Base-by-base conservation (phyloP, 2,329 filamentous ascomycete genomes). In the Fusarium dimerum region DNA sequence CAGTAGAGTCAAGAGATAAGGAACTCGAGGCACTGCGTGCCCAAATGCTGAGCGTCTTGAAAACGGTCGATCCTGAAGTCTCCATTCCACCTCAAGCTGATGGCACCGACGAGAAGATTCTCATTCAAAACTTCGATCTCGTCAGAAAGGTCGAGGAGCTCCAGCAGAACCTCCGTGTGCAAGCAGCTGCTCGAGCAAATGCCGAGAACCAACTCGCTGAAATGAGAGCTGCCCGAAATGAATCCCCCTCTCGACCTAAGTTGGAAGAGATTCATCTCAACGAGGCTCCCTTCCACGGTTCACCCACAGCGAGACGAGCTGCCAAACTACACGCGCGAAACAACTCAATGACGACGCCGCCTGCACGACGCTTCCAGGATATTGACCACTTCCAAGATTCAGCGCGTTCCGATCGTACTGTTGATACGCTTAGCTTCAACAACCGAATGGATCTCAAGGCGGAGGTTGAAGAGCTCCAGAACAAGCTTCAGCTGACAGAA, bases 391-490 rank as follows among this genome's bases (percentile, higher is more conserved):
- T 78, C 34, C 81, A 87, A 57, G 90, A 95, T 66, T 96, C 92
- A 36, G 85, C 83, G 52, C 85, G 88, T 40, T 96, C 92, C 2
- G 93, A 97, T 68, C 83, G 86, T 51, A 96, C 91, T 1, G 84
- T 67, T 20, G 93, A 97, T 69, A 89, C 91, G 15, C 77, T 92
- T 40, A 87, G 86, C 60, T 90, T 90, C 73, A 93, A 94, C 74
- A 91, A 88, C 66, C 87, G 88, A 39, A 93, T 95, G 86, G 93
- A 97, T 68, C 78, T 96, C 54, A 94, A 92, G 66, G 84, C 90
- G 4, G 92, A 97, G 65, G 79, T 97, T 12, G 93, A 97, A 69
- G 87, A 96, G 71, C 80, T 96, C 26, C 93, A 97, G 69, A 97
- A 95, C 68, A 91, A 96, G 69, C 82, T 97, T 47, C 93, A 97